Percentiles rank a stretch among this genome's conserved stretches.
These are phyloP conservation scores for Chlorella vulgaris DNA, from an alignment of 139 green algal genomes.

Conservation along the genomic window DNA sequence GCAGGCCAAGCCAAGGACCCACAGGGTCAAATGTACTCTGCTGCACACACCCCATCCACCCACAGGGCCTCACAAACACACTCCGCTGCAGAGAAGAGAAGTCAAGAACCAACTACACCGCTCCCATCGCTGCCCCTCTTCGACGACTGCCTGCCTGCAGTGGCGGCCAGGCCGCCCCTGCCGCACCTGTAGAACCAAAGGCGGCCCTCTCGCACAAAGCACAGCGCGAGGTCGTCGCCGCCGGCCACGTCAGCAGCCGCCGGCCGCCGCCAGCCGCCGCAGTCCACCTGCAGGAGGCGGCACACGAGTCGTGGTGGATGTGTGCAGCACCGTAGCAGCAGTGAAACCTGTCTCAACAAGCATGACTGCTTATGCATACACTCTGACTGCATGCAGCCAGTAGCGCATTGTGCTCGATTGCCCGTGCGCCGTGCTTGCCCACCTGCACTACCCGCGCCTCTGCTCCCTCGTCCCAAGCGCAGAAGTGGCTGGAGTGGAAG, in stretches of 20 bases:
- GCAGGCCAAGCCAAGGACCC: too few species aligned
- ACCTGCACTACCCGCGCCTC: slow-evolving; percentile 28
- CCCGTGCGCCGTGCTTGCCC: too few species aligned
- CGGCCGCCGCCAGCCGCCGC: slow-evolving; percentile 41
- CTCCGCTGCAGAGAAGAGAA: too few species aligned
- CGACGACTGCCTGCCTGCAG: neutral
- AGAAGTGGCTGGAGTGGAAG: slow-evolving; percentile 24
- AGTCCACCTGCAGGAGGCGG: slow-evolving; percentile 20
- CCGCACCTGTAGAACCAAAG: slow-evolving; percentile 20
- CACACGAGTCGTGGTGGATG: neutral
- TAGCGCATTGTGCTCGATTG: too few species aligned
- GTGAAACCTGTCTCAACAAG: too few species aligned
- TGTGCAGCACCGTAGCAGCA: neutral
- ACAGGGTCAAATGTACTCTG: too few species aligned
- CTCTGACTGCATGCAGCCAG: too few species aligned
- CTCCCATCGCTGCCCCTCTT: too few species aligned
- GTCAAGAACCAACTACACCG: too few species aligned
- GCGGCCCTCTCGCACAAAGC: slow-evolving; percentile 7
- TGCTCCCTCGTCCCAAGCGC: slow-evolving; percentile 2
- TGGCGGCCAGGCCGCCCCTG: neutral
- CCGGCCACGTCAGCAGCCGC: slow-evolving; percentile 1
- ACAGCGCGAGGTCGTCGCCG: slow-evolving; percentile 30
- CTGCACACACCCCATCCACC: too few species aligned
- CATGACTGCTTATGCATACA: too few species aligned
- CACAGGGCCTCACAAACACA: too few species aligned